Percentiles rank a stretch among this genome's conserved stretches.
Evolutionary conservation across 192 early-diverging fungal genomes (phyloP).

Genomic region (Allomyces javanicus): DNA sequence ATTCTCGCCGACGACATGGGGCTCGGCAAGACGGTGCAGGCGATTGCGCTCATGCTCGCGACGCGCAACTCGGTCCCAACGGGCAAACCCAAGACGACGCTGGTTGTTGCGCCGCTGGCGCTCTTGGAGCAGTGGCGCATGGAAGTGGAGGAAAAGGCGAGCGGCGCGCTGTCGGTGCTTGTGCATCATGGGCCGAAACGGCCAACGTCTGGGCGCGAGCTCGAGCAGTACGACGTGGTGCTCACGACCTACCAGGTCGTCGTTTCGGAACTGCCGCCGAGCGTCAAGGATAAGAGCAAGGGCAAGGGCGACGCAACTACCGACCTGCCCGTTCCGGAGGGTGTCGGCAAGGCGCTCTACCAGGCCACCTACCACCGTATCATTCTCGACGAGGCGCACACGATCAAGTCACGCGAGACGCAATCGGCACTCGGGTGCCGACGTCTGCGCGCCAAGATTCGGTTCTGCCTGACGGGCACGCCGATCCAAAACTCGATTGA

Average conservation of each 20-base stretch:
- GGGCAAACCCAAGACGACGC: constrained; percentile 35
- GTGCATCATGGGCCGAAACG: constrained; percentile 38
- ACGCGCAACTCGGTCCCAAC: constrained; percentile 19
- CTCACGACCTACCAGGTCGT: constrained; percentile 44
- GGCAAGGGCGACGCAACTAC: constrained; percentile 10
- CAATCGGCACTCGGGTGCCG: no score
- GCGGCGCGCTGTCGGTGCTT: constrained; percentile 19
- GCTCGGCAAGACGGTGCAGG: constrained; percentile 38
- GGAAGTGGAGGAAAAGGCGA: constrained; percentile 40
- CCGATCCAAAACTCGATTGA: constrained; percentile 1
- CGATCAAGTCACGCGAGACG: constrained; percentile 23
- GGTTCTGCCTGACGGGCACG: constrained; percentile 1
- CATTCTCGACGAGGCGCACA: constrained; percentile 47
- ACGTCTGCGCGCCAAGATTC: no score
- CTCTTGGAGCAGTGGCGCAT: constrained; percentile 51
- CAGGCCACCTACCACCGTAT: constrained; percentile 31
- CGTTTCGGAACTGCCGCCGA: constrained; percentile 15
- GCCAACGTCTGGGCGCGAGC: constrained; percentile 17
- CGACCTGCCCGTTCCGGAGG: constrained; percentile 19
- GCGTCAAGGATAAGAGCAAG: no score
- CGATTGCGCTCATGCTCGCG: constrained; percentile 42
- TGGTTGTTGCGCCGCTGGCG: constrained; percentile 48
- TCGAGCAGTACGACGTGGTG: constrained; percentile 42
- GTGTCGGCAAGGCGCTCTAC: no score
- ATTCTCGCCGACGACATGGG: constrained; percentile 50